Base-by-base conservation (phyloP, 305 asterid genomes). In the Solanum aculeatissimum region DNA sequence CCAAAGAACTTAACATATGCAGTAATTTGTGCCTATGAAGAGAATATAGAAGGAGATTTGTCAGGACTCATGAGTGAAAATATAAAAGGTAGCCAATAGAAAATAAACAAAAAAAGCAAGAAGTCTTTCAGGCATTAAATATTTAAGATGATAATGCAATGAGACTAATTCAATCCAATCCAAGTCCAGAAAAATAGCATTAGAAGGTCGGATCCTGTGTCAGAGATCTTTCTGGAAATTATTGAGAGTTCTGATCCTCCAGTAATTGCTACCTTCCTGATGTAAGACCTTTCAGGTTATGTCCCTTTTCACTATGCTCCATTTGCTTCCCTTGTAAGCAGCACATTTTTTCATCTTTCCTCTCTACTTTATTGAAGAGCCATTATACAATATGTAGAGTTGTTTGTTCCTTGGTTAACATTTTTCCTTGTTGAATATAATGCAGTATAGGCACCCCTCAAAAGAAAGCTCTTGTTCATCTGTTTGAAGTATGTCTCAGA, bases 1-100 rank as follows among this genome's bases (percentile, higher is more conserved):
- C 98, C 98, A 87, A 97, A 95, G 90, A 93, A 97, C 87, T 97
- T 97, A 80, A 95, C 98, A 81, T 94, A 97, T n/a, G 99, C 99
- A 80, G 92, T 89, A 84, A 87, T 91, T 91, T 95, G 98, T 89
- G 95, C 99, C 99, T 95, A 84, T 69, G 85, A 79, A 83, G 78
- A 83, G 87, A 21, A 86, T 83, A 81, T 19, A 78, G 53, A 53
- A 18, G 19, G n/a, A 53, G n/a, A 7, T 32, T 53, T 78, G 8
- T 54, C 83, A 32, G 19, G 78, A 69, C 2, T 42, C 78, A 19
- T 53, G n/a, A 78, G 68, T 19, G 32, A 53, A 29, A 19, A 78
- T 32, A 19, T 32, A 78, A 78, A 69, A 78, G 15, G 29, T 19
- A 53, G 51, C 18, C 68, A 29, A 27, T 3, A 53, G 66, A 29